Percentiles rank a stretch among this genome's conserved stretches.
Evolutionary conservation across 1,284 basidiomycete genomes (phyloP).

Genomic region (Leccinum pachyderme): DNA sequence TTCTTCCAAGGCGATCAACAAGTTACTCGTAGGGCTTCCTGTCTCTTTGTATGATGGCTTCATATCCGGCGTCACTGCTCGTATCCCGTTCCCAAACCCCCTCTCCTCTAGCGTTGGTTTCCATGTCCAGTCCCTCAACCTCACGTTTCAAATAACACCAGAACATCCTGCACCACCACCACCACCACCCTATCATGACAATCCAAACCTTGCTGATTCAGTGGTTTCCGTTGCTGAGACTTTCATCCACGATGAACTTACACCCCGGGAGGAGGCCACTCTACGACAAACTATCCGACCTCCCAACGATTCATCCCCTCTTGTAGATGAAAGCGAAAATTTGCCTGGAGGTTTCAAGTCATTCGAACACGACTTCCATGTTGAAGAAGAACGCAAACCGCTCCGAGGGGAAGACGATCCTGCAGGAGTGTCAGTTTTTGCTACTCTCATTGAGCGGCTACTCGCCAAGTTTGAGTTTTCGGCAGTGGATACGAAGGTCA

Average conservation of each 20-base stretch:
- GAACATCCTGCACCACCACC: constrained; percentile 16
- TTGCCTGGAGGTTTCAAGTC: constrained; percentile 69
- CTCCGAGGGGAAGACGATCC: constrained; percentile 53
- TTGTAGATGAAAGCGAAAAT: constrained; percentile 37
- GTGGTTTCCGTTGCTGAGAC: constrained; percentile 79
- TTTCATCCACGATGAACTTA: constrained; percentile 82
- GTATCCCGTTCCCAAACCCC: constrained; percentile 76
- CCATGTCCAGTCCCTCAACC: constrained; percentile 60
- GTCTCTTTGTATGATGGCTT: constrained; percentile 69
- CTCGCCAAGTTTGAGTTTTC: constrained; percentile 81
- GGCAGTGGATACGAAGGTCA: constrained; percentile 66
- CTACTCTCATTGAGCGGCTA: constrained; percentile 79
- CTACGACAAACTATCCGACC: constrained; percentile 69
- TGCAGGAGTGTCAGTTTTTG: constrained; percentile 78
- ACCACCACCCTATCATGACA: constrained; percentile 16
- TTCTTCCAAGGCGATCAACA: constrained; percentile 71
- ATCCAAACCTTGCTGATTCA: constrained; percentile 64
- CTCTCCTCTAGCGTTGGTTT: constrained; percentile 69
- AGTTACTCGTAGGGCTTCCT: constrained; percentile 66
- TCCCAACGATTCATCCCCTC: constrained; percentile 34
- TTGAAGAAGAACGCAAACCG: constrained; percentile 31
- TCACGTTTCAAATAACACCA: constrained; percentile 55
- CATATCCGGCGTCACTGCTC: constrained; percentile 71
- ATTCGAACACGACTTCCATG: constrained; percentile 41
- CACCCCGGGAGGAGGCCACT: constrained; percentile 65